These are phyloP conservation scores for Wallacemonas sp. DNA, from an alignment of 208 protist species.

Conservation along the genomic window DNA sequence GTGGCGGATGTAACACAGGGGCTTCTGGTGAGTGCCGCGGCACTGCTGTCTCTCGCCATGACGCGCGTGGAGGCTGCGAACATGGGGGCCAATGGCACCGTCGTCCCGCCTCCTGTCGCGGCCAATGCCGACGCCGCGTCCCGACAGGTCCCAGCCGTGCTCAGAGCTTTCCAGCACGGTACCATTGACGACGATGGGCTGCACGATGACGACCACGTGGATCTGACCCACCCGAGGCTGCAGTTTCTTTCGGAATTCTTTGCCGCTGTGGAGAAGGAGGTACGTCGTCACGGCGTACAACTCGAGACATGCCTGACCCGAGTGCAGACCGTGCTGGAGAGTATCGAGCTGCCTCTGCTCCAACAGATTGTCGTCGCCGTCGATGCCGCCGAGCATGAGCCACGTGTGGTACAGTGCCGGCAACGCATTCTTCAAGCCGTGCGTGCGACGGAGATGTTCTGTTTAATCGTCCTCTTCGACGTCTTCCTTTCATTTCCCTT, in stretches of 20 bases:
- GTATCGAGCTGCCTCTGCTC: conserved; percentile 2
- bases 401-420: conserved; percentile 17
- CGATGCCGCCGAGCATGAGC: conserved; percentile 20
- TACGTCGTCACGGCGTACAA: conserved; percentile 15
- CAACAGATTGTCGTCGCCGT: conserved; percentile 22
- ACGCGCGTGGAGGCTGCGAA: conserved; percentile 3
- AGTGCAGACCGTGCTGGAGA: neutral
- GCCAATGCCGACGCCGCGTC: neutral
- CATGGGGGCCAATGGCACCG: neutral
- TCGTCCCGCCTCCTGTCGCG: neutral
- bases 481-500: conserved; percentile 44
- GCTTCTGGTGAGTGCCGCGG: neutral
- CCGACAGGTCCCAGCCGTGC: neutral
- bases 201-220: conserved; percentile 1
- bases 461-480: conserved; percentile 63
- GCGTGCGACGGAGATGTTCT: conserved; percentile 52
- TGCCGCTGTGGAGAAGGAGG: conserved; percentile 9
- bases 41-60: conserved; percentile 9
- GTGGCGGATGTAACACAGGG: neutral
- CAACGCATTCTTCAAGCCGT: conserved; percentile 20
- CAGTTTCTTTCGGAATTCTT: conserved; percentile 32
- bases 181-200: conserved; percentile 12
- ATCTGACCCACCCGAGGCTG: conserved; percentile 13
- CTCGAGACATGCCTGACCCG: conserved; percentile 10
- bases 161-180: conserved; percentile 1